Base-by-base conservation (phyloP, 2,329 filamentous ascomycete species). In the Fusarium sp. region DNA sequence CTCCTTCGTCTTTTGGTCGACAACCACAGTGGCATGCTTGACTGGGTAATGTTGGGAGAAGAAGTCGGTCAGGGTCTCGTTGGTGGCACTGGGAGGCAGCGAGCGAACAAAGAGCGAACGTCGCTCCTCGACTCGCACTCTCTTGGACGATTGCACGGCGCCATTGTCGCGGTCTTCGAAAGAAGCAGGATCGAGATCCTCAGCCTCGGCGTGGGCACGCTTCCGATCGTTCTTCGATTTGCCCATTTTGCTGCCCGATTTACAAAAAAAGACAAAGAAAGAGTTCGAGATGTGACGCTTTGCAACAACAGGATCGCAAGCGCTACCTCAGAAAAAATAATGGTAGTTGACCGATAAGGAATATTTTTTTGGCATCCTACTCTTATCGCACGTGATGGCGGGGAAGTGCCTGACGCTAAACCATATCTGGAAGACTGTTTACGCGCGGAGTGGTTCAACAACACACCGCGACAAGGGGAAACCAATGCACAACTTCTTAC, bases 21-120 rank as follows among this genome's bases (percentile, higher is more conserved):
- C 85, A 43, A 99, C 95, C 6, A 97, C 95, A n/a, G 93, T 94
- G 62, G 97, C 96, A 83, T 98, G 96, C 84, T 98, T 98, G 81
- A 99, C 91, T 9, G 97, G 95, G 79, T 94, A 98, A 69, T 95
- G 93, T 82, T 98, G 91, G 8, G 97, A 98, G 85, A 99, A 99
- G 83, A 95, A 93, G 68, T 95, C 92, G 68, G 95, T 94, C 73
- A 99, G 88, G 63, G 89, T 89, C 80, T 98, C 95, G 81, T 91
- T 94, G 37, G 95, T 98, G 41, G 93, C 92, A 27, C 88, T 89
- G 25, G 92, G 85, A 23, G 95, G 94, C 57, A 99, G 89, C 60
- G 94, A 95, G 78, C 96, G 94, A 74, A 99, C 92, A 85, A 99
- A 99, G 76, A 99, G 91, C 54, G 96, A 94, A 77, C 91, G 87